Conservation (phyloP, 148 eudicot species). For the Dianthus caryophyllus region DNA sequence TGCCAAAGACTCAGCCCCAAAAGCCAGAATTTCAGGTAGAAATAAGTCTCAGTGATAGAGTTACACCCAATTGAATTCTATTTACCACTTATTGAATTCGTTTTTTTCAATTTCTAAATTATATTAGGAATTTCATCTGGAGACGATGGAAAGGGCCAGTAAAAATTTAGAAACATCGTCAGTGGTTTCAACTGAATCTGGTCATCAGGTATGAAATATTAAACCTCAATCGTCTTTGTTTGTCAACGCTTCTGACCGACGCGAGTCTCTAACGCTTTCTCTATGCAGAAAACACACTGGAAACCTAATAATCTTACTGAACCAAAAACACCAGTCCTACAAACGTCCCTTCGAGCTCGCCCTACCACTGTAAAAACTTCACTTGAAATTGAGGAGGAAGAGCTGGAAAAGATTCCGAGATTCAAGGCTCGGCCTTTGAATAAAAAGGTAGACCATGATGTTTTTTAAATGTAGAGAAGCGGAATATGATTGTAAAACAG, state of each 20-base stretch:
- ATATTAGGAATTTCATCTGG: constrained; percentile 70
- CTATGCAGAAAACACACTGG: constrained; percentile 53
- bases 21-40: constrained; percentile 76
- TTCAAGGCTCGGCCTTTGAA: constrained; percentile 95
- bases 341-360: constrained; percentile 84
- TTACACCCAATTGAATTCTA: not conserved
- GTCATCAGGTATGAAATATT: constrained; percentile 35
- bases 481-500: not conserved
- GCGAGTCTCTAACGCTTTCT: not conserved
- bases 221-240: not conserved
- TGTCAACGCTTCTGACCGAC: not conserved
- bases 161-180: constrained; percentile 68
- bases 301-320: constrained; percentile 58
- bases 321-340: constrained; percentile 78
- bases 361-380: constrained; percentile 66
- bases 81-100: not conserved
- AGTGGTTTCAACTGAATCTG: constrained; percentile 56
- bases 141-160: constrained; percentile 79
- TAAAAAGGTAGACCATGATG: constrained; percentile 50
- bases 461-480: not conserved
- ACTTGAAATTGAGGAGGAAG: constrained; percentile 75
- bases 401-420: constrained; percentile 73
- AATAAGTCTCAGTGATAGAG: not conserved
- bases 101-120: not conserved
- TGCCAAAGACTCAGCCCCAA: constrained; percentile 66